These are phyloP conservation scores for Marasmius oreades DNA, from an alignment of 1,284 basidiomycete species.

Conservation along the genomic window DNA sequence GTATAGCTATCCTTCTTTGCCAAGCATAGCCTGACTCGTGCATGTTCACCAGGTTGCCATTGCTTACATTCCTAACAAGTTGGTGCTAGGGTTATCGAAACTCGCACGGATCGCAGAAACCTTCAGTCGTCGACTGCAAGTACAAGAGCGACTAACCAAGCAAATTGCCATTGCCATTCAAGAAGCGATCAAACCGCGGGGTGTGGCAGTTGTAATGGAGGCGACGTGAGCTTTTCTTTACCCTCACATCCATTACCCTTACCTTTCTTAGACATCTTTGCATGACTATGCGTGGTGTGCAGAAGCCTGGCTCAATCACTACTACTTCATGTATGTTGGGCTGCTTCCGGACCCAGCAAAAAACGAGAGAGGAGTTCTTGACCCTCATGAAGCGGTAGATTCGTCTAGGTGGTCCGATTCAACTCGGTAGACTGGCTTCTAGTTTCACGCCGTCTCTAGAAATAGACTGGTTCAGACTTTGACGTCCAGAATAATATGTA, in stretches of 20 bases:
- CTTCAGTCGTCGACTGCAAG: constrained; percentile 92
- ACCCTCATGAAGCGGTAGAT: constrained; percentile 67
- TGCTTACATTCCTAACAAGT: constrained; percentile 95
- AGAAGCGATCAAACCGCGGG: constrained; percentile 94
- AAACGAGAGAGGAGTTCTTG: constrained; percentile 94
- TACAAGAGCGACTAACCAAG: constrained; percentile 96
- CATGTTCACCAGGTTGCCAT: constrained; percentile 52
- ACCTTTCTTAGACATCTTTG: constrained; percentile 81
- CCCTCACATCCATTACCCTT: constrained; percentile 13
- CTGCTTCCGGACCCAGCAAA: constrained; percentile 95
- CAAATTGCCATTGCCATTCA: constrained; percentile 97
- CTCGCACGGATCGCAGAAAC: constrained; percentile 97
- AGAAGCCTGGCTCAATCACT: constrained; percentile 95
- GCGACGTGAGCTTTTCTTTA: constrained; percentile 60
- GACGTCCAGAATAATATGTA: too few species aligned
- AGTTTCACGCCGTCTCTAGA: too few species aligned
- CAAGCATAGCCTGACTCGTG: constrained; percentile 15
- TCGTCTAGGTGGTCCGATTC: constrained; percentile 26
- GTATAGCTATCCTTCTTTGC: constrained; percentile 11
- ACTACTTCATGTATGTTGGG: constrained; percentile 99
- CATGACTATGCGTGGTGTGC: constrained; percentile 99
- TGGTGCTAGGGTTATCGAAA: constrained; percentile 96
- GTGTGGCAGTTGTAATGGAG: constrained; percentile 99
- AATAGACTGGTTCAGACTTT: too few species aligned
- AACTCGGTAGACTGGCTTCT: constrained; percentile 27